phyloP scores from a whole-genome alignment of 192 early-diverging fungal genomes.

The Linnemannia zychae region DNA sequence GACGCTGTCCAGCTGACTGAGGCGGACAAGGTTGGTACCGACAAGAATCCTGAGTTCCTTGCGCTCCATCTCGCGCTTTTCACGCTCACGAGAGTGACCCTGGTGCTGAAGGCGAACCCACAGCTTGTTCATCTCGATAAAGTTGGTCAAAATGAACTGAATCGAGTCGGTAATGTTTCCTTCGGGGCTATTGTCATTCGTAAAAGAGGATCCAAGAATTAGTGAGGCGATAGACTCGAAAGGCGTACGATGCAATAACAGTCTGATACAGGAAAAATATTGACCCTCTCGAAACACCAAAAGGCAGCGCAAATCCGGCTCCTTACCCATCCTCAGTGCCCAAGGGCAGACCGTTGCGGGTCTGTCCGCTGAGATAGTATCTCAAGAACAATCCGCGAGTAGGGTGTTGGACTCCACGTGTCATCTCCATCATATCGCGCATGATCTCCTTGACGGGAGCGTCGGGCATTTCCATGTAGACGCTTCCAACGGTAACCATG shows the following conservation, averaged over 20 bases:
- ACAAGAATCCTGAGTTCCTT: constrained; percentile 95
- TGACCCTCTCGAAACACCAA: background rate
- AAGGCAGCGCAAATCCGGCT: too few relatives aligned
- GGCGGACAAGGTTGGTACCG: constrained; percentile 95
- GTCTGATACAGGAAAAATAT: background rate
- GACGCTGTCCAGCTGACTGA: constrained; percentile 93
- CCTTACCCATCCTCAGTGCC: constrained; percentile 69
- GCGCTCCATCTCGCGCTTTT: constrained; percentile 96
- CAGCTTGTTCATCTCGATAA: constrained; percentile 99
- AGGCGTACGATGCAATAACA: background rate
- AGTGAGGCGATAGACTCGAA: background rate
- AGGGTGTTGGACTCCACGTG: constrained; percentile 98
- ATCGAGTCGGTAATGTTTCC: constrained; percentile 94
- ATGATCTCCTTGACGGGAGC: constrained; percentile 97
- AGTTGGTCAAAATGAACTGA: constrained; percentile 96
- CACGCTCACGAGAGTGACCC: constrained; percentile 93
- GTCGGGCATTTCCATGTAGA: constrained; percentile 94
- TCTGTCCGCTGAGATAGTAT: constrained; percentile 95
- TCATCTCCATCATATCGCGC: constrained; percentile 99
- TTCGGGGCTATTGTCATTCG: constrained; percentile 66
- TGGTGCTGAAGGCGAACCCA: constrained; percentile 99
- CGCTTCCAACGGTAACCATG: constrained; percentile 98
- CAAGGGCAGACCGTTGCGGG: constrained; percentile 94
- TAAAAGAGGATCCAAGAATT: background rate
- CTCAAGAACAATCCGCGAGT: constrained; percentile 97